Percentiles rank a stretch among this genome's conserved stretches.
phyloP scores from a whole-genome alignment of 176 grass and related monocot genomes.

The Aegilops longissima region DNA sequence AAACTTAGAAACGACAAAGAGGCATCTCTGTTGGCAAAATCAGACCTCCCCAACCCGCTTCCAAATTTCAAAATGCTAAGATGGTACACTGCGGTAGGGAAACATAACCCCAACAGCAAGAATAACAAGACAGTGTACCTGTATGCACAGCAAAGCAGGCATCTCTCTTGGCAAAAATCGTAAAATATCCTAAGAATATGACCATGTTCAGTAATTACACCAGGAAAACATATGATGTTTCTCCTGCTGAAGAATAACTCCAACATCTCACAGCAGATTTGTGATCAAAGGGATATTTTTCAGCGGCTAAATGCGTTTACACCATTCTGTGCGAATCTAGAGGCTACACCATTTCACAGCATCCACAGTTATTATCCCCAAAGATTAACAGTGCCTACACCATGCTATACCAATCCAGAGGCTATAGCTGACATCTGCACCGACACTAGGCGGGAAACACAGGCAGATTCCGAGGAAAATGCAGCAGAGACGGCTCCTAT shows the following conservation, averaged over 20 bases:
- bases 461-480: background rate
- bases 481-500: background rate
- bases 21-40: too few relatives aligned
- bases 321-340: background rate
- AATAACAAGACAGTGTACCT: background rate
- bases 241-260: too few relatives aligned
- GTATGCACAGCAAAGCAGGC: background rate
- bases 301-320: background rate
- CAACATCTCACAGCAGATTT: constrained; percentile 43
- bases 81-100: background rate
- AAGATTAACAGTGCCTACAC: background rate
- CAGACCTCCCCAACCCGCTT: background rate
- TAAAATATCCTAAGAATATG: background rate
- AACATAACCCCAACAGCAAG: background rate
- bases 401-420: background rate
- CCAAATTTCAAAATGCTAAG: background rate
- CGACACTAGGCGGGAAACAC: background rate
- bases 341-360: background rate
- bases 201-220: background rate
- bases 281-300: background rate
- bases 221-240: background rate
- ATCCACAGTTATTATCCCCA: background rate
- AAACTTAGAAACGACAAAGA: too few relatives aligned
- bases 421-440: background rate
- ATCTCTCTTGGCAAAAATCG: background rate